Evolutionary conservation across 805 yeast genomes (phyloP).

Genomic region (Zygotorulaspora sp.): DNA sequence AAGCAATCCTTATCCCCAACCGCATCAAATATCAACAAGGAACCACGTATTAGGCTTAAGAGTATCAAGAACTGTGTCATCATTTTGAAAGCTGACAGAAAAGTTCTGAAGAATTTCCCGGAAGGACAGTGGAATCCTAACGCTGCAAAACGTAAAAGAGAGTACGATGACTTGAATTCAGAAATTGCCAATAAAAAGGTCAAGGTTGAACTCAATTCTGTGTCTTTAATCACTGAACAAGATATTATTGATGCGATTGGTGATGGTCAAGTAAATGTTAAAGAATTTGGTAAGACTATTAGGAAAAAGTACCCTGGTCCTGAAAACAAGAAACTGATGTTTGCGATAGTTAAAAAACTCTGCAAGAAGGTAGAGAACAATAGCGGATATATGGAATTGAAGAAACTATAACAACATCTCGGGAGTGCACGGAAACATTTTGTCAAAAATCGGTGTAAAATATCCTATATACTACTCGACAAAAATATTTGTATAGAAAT

Average conservation of each 20-base stretch:
- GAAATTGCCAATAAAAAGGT: conserved; percentile 39
- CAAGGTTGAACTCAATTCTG: conserved; percentile 34
- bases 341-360: conserved; percentile 30
- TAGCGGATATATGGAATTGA: conserved; percentile 30
- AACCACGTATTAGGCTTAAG: conserved; percentile 41
- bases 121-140: conserved; percentile 81
- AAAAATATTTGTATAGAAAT: too few species aligned
- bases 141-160: conserved; percentile 35
- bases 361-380: conserved; percentile 28
- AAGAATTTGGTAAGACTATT: conserved; percentile 59
- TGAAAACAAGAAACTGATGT: conserved; percentile 31
- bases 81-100: conserved; percentile 58
- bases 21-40: conserved; percentile 19
- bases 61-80: conserved; percentile 51
- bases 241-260: conserved; percentile 65
- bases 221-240: conserved; percentile 53
- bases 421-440: too few species aligned
- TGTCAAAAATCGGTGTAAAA: too few species aligned
- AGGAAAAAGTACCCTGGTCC: conserved; percentile 45
- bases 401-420: conserved; percentile 19
- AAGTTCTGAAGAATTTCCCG: conserved; percentile 62
- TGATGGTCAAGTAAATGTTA: conserved; percentile 37
- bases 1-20: conserved; percentile 16
- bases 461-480: too few species aligned
- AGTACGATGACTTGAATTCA: conserved; percentile 14